These are phyloP conservation scores for Phoma sp. DNA, from an alignment of 2,329 filamentous ascomycete species.

Conservation along the genomic window DNA sequence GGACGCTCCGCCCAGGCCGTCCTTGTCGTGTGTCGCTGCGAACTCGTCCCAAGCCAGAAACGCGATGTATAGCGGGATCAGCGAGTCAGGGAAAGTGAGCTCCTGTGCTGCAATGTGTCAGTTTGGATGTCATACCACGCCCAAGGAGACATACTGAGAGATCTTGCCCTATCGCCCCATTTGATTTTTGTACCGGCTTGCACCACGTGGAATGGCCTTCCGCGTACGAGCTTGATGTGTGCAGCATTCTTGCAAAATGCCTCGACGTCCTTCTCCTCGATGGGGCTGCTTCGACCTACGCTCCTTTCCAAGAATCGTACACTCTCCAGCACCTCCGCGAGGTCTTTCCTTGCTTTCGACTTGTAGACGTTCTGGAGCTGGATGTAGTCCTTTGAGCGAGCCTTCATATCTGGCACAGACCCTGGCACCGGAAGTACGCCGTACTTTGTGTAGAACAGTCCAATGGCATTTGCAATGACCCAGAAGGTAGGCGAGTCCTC, in stretches of 20 bases:
- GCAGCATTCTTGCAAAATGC: slow-evolving; percentile 94
- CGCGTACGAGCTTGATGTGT: slow-evolving; percentile 86
- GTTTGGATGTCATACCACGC: background rate
- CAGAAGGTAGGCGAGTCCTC: slow-evolving; percentile 74
- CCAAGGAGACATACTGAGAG: slow-evolving; percentile 55
- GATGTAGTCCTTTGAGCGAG: slow-evolving; percentile 87
- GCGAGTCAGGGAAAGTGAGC: slow-evolving; percentile 53
- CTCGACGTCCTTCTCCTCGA: slow-evolving; percentile 79
- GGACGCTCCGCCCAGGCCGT: slow-evolving; percentile 42
- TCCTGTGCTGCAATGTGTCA: slow-evolving; percentile 39
- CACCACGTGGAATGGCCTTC: slow-evolving; percentile 60
- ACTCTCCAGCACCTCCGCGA: slow-evolving; percentile 72
- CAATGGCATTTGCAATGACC: slow-evolving; percentile 83
- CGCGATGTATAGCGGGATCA: slow-evolving; percentile 57
- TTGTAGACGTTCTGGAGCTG: slow-evolving; percentile 93
- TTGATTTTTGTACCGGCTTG: slow-evolving; percentile 51
- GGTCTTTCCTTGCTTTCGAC: slow-evolving; percentile 78
- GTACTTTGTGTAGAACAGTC: slow-evolving; percentile 76
- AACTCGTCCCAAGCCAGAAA: slow-evolving; percentile 60
- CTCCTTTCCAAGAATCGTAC: slow-evolving; percentile 64
- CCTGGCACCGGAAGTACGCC: slow-evolving; percentile 81
- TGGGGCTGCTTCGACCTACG: slow-evolving; percentile 54
- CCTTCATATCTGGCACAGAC: slow-evolving; percentile 96
- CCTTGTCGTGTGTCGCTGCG: slow-evolving; percentile 49
- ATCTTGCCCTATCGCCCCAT: slow-evolving; percentile 58